phyloP scores from a whole-genome alignment of 352 stramenopile genomes.

The Blastocystis sp. region DNA sequence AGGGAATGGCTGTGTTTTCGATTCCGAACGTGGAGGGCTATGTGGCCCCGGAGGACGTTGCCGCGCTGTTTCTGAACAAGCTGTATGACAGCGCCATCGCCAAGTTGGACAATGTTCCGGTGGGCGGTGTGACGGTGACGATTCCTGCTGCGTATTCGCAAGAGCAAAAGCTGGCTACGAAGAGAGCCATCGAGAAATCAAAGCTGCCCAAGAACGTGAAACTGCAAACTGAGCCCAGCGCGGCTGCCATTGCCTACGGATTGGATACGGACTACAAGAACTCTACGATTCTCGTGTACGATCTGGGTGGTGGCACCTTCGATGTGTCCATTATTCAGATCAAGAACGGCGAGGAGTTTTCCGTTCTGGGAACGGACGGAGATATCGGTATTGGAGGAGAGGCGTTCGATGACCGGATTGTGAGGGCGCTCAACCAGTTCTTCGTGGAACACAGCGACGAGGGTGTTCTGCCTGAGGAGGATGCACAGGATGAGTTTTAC shows the following conservation, averaged over 20 bases:
- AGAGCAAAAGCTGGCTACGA: background rate
- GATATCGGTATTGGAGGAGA: constrained; percentile 88
- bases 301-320: constrained; percentile 94
- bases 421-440: background rate
- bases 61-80: background rate
- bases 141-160: constrained; percentile 4
- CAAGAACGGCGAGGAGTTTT: constrained; percentile 75
- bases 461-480: background rate
- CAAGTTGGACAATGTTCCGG: background rate
- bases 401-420: constrained; percentile 79
- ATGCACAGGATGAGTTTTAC: background rate
- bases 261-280: constrained; percentile 91
- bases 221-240: constrained; percentile 91
- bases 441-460: background rate
- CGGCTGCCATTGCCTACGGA: constrained; percentile 95
- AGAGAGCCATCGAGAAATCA: background rate
- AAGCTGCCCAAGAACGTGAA: background rate
- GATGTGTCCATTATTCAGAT: constrained; percentile 88
- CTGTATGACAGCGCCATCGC: background rate
- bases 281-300: constrained; percentile 94
- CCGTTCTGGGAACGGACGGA: constrained; percentile 82
- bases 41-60: background rate
- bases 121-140: background rate
- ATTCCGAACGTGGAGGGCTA: background rate
- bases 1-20: background rate